A percentile compares a stretch with the other conserved stretches of the same genome.
These are phyloP conservation scores for Candolleomyces eurysporus DNA, from an alignment of 768 basidiomycete genomes.

Conservation along the genomic window DNA sequence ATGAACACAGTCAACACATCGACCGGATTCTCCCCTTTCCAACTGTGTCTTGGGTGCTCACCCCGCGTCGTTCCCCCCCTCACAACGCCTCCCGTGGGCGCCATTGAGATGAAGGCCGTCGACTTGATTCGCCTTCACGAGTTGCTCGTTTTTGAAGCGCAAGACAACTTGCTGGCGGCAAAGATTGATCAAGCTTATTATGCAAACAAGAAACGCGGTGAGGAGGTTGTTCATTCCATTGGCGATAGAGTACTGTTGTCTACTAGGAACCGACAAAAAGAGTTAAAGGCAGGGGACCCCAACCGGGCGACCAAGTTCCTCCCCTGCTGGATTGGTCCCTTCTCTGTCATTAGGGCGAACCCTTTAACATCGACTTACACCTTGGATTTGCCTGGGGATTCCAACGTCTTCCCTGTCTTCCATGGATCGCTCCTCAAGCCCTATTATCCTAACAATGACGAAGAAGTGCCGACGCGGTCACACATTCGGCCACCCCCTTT, in stretches of 20 bases:
- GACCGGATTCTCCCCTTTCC: constrained; percentile 27
- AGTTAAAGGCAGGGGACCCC: constrained; percentile 28
- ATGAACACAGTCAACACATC: constrained; percentile 29
- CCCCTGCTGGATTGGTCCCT: constrained; percentile 32
- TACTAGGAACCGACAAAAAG: constrained; percentile 24
- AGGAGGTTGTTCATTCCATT: neutral
- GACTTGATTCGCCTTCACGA: constrained; percentile 20
- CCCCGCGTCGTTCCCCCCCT: constrained; percentile 21
- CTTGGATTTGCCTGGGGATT: constrained; percentile 23
- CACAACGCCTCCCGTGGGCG: constrained; percentile 10
- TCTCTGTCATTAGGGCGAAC: constrained; percentile 10
- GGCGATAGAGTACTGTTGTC: constrained; percentile 25
- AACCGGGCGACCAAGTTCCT: constrained; percentile 41
- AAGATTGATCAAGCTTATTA: constrained; percentile 5
- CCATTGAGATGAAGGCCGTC: constrained; percentile 13
- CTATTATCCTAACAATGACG: no score
- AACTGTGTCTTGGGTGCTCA: constrained; percentile 18
- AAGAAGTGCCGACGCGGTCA: no score
- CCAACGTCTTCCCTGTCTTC: constrained; percentile 15
- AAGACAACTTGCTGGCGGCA: constrained; percentile 21
- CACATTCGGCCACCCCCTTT: no score
- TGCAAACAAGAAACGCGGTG: neutral
- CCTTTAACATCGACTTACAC: constrained; percentile 22
- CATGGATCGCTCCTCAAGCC: no score
- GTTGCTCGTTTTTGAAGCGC: constrained; percentile 13